phyloP scores from a whole-genome alignment of 2,329 filamentous ascomycete species.

The Aspergillus alliaceus region DNA sequence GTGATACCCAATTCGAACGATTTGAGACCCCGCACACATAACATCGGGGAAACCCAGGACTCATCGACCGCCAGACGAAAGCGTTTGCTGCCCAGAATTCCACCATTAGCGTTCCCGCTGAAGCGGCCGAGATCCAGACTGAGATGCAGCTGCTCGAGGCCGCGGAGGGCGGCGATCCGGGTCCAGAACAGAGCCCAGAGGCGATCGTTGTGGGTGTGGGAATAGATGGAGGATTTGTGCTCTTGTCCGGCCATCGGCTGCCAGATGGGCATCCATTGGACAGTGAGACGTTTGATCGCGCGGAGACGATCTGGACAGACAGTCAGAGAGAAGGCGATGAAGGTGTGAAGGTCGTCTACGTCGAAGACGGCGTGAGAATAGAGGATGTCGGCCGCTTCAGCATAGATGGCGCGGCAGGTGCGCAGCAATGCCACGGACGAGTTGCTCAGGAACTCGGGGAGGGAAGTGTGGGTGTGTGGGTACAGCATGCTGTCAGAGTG shows the following conservation, averaged over 20 bases:
- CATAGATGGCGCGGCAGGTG: slow-evolving; percentile 36
- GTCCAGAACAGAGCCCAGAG: slow-evolving; percentile 35
- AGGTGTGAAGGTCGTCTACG: slow-evolving; percentile 38
- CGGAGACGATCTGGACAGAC: slow-evolving; percentile 20
- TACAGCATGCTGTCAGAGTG: slow-evolving; percentile 26
- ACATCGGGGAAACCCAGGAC: slow-evolving; percentile 31
- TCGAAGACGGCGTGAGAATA: slow-evolving; percentile 35
- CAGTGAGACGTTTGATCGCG: slow-evolving; percentile 24
- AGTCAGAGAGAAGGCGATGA: slow-evolving; percentile 31
- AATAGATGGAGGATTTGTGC: slow-evolving; percentile 32
- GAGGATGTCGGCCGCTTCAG: slow-evolving; percentile 30
- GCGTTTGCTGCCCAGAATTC: slow-evolving; percentile 21
- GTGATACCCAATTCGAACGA: slow-evolving; percentile 36
- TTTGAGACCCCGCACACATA: slow-evolving; percentile 28
- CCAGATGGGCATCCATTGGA: slow-evolving; percentile 39
- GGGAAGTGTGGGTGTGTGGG: slow-evolving; percentile 32
- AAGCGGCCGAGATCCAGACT: slow-evolving; percentile 35
- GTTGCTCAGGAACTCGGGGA: slow-evolving; percentile 26
- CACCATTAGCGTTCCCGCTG: slow-evolving; percentile 15
- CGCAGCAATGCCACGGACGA: slow-evolving; percentile 27
- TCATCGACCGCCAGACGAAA: slow-evolving; percentile 27
- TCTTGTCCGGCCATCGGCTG: slow-evolving; percentile 32
- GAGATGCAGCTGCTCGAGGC: slow-evolving; percentile 23
- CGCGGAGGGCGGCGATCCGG: slow-evolving; percentile 18
- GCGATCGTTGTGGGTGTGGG: slow-evolving; percentile 37